These are phyloP conservation scores for Calonectria leucothoes DNA, from an alignment of 2,329 filamentous ascomycete species.

Conservation along the genomic window DNA sequence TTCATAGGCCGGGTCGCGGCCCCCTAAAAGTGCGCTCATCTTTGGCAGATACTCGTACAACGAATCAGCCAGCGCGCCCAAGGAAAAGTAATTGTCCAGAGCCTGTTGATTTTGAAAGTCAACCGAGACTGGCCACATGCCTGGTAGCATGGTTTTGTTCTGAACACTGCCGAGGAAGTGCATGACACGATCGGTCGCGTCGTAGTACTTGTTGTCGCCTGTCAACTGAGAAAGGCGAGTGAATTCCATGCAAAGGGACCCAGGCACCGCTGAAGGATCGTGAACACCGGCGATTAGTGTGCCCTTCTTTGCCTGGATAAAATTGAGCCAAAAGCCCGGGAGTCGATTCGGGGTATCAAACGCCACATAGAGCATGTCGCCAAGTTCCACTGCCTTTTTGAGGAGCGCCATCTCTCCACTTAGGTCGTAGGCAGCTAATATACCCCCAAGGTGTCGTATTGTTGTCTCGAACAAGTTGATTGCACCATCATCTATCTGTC, in stretches of 20 bases:
- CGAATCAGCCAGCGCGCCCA: conserved; percentile 68
- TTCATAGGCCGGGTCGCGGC: conserved; percentile 69
- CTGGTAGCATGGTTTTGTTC: conserved; percentile 76
- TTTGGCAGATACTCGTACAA: conserved; percentile 73
- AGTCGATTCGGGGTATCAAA: conserved; percentile 67
- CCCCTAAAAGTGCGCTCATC: conserved; percentile 74
- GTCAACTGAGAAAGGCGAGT: conserved; percentile 80
- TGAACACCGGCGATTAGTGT: conserved; percentile 62
- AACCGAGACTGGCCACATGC: conserved; percentile 79
- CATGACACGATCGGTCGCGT: conserved; percentile 80
- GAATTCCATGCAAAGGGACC: conserved; percentile 81
- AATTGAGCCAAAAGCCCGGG: conserved; percentile 62
- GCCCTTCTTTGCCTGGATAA: conserved; percentile 52
- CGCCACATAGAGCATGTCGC: conserved; percentile 64
- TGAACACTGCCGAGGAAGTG: conserved; percentile 76
- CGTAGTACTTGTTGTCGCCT: conserved; percentile 78
- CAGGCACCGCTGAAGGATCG: conserved; percentile 61
- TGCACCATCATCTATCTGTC: conserved; percentile 53
- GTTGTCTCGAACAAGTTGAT: conserved; percentile 67
- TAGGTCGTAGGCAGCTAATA: conserved; percentile 63
- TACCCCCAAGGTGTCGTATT: conserved; percentile 64
- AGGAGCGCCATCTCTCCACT: conserved; percentile 58
- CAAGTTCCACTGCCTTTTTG: conserved; percentile 62
- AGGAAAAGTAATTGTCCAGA: conserved; percentile 57
- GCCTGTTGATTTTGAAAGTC: conserved; percentile 68